Conservation (phyloP, 768 basidiomycete species). For the Tylopilus sp. region DNA sequence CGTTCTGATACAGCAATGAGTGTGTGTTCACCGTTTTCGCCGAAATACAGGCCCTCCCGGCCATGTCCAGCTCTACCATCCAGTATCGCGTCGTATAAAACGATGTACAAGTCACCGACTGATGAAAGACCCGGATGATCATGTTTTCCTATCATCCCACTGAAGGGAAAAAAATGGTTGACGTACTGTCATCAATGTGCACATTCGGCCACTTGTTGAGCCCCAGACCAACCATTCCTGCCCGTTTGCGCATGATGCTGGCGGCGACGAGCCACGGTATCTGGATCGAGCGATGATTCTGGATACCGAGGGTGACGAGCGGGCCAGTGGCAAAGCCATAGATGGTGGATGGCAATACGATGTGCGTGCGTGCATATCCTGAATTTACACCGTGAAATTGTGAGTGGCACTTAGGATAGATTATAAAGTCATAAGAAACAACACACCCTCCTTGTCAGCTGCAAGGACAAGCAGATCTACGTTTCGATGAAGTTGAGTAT, state of each 20-base stretch:
- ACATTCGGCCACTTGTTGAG: conserved; percentile 60
- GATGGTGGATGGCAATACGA: too few relatives aligned
- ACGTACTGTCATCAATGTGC: conserved; percentile 42
- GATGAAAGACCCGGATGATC: too few relatives aligned
- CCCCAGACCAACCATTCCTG: conserved; percentile 54
- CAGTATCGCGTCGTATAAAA: conserved; percentile 36
- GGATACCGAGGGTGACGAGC: conserved; percentile 3
- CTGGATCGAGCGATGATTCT: conserved; percentile 51
- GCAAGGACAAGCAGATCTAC: conserved; percentile 45
- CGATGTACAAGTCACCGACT: conserved; percentile 34
- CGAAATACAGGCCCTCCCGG: conserved; percentile 50
- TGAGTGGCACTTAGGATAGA: too few relatives aligned
- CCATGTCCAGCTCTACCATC: conserved; percentile 7
- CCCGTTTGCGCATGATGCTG: conserved; percentile 45
- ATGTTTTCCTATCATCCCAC: too few relatives aligned
- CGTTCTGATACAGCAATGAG: conserved; percentile 39
- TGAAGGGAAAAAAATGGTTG: too few relatives aligned
- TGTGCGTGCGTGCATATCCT: too few relatives aligned
- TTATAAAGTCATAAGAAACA: too few relatives aligned
- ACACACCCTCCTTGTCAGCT: conserved; percentile 34
- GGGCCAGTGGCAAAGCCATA: too few relatives aligned
- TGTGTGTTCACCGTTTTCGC: conserved; percentile 44
- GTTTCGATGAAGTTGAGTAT: conserved; percentile 42
- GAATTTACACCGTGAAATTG: too few relatives aligned
- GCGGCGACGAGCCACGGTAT: conserved; percentile 48